Conservation (phyloP, 2,329 filamentous ascomycete species). For the Sarocladium strictum region DNA sequence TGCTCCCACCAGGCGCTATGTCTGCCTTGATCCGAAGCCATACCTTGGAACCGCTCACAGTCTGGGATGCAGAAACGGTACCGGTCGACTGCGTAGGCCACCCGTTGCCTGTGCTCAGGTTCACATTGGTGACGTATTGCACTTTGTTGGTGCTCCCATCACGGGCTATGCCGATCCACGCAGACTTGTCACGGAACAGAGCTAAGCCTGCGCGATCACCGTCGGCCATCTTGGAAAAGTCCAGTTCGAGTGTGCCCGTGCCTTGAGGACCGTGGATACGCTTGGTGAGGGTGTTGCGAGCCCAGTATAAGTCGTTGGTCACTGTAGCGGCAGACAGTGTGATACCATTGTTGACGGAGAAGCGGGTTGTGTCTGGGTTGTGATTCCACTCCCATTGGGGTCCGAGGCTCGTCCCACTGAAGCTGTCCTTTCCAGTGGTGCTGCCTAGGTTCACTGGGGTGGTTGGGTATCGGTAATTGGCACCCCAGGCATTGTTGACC, state of each 20-base stretch:
- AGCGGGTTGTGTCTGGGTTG: conserved; percentile 44
- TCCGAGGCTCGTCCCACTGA: conserved; percentile 27
- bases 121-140: conserved; percentile 10
- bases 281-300: conserved; percentile 38
- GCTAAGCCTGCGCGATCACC: conserved; percentile 45
- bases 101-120: conserved; percentile 10
- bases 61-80: conserved; percentile 2
- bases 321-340: conserved; percentile 40
- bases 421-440: conserved; percentile 11
- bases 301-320: conserved; percentile 39
- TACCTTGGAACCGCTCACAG: conserved; percentile 8
- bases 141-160: conserved; percentile 22
- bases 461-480: conserved; percentile 8
- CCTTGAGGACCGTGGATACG: conserved; percentile 38
- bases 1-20: conserved; percentile 14
- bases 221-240: conserved; percentile 37
- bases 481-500: conserved; percentile 38
- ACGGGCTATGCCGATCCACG: conserved; percentile 42
- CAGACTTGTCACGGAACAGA: conserved; percentile 42
- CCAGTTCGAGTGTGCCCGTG: conserved; percentile 39
- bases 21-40: conserved; percentile 20
- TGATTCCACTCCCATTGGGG: conserved; percentile 55
- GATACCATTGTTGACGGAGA: conserved; percentile 28
- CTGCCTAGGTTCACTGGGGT: background rate
- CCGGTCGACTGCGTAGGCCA: conserved; percentile 11